These are phyloP conservation scores for Sonneratia caseolaris DNA, from an alignment of 345 rosid genomes.

Conservation along the genomic window DNA sequence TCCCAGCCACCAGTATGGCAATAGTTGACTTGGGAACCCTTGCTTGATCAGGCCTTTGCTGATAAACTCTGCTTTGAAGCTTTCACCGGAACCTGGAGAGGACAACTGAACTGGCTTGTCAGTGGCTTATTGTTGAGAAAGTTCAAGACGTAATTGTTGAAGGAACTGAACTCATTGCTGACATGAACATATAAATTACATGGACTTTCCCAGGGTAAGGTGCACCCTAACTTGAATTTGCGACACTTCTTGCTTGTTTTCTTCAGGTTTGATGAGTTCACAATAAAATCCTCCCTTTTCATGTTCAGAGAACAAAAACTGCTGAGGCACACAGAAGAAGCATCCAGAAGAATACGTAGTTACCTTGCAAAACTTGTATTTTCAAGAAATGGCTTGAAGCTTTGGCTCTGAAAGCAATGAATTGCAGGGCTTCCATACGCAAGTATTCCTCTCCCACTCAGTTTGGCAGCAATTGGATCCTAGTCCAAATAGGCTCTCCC, in stretches of 20 bases:
- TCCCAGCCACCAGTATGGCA: no score
- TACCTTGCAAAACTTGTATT: conserved; percentile 68
- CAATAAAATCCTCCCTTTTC: no score
- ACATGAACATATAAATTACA: conserved; percentile 25
- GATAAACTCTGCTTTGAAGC: background rate
- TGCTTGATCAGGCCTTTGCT: background rate
- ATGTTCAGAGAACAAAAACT: no score
- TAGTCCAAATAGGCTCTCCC: conserved; percentile 66
- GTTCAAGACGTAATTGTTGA: background rate
- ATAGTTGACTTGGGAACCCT: background rate
- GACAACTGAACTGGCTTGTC: background rate
- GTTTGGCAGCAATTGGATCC: conserved; percentile 50
- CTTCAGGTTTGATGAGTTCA: no score
- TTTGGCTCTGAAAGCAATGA: conserved; percentile 62
- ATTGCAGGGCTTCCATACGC: conserved; percentile 48
- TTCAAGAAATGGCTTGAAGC: conserved; percentile 53
- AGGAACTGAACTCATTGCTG: conserved; percentile 1
- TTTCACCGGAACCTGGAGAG: background rate
- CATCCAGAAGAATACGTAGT: background rate
- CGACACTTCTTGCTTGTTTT: no score
- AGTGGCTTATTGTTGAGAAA: background rate
- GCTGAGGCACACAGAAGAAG: background rate
- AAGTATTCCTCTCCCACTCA: conserved; percentile 47
- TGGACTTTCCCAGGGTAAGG: no score
- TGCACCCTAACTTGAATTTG: no score